Base-by-base conservation (phyloP, 495 filamentous ascomycete species). In the Pyronema domesticum region DNA sequence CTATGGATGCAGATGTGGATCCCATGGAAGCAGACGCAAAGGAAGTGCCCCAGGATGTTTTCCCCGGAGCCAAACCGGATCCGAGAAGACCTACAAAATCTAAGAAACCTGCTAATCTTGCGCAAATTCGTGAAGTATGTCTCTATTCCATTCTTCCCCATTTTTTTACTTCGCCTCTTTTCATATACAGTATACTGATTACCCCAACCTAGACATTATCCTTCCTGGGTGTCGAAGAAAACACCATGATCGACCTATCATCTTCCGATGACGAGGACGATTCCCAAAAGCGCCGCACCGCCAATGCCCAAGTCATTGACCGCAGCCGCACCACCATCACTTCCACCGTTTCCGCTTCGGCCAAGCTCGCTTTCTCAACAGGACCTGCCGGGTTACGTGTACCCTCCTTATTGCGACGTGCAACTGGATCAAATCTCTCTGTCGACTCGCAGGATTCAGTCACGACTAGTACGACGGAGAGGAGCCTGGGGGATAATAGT, bases 371-470 rank as follows among this genome's bases (percentile, higher is more conserved):
- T 4, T 89, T 89, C 70, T 14, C 11, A n/a, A 11, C 52, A 57
- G 59, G 70, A 23, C 52, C 62, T 4, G 70, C 72, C 6, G 68
- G 69, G 1, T 88, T 89, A 77, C 78, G 79, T 55, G 80, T 83
- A 6, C 89, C 89, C 1, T 74, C 78, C 7, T 73, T 94, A n/a
- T 73, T 95, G 8, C 80, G 87, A 17, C 78, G 82, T 13, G 80
- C 83, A 0, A 89, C 84, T 0, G 82, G 82, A 0, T 81, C 78
- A 55, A 71, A 70, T 3, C 59, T 80, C 62, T 69, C 70, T 8
- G 66, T 62, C n/a, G 67, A 68, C 11, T 64, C 59, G 36, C 64
- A 66, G 17, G 67, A 67, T 37, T 65, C 66, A 46, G 67, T 65
- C 13, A 56, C 51, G 17, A 58, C 71, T 44, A 68, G 54, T 58